Conservation (phyloP, 352 stramenopile species). For the Aphanomyces astaci region DNA sequence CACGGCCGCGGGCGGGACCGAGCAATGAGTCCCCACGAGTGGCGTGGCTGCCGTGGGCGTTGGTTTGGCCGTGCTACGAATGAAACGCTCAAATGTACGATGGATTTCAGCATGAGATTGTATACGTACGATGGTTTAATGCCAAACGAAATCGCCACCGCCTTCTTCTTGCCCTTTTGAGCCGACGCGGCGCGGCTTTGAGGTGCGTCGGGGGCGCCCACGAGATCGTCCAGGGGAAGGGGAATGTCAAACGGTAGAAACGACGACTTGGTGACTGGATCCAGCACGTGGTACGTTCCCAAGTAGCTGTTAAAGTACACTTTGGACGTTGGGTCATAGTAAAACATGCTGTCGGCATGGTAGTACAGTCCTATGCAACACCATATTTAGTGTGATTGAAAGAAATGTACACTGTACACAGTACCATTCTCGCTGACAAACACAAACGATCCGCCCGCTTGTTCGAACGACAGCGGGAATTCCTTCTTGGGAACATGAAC, state of each 20-base stretch:
- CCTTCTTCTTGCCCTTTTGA: conserved; percentile 65
- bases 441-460: conserved; percentile 62
- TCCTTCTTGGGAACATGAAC: conserved; percentile 67
- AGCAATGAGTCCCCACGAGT: background rate
- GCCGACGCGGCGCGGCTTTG: conserved; percentile 27
- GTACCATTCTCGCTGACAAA: conserved; percentile 40
- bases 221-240: conserved; percentile 37
- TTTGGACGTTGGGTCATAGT: conserved; percentile 66
- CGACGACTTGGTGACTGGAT: conserved; percentile 23
- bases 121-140: conserved; percentile 33
- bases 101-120: conserved; percentile 6
- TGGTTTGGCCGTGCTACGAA: background rate
- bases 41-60: background rate
- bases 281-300: conserved; percentile 54
- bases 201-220: background rate
- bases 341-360: conserved; percentile 76
- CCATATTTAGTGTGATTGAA: too few relatives aligned
- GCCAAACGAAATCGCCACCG: conserved; percentile 42
- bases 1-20: conserved; percentile 28
- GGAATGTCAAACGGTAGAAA: conserved; percentile 50
- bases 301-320: conserved; percentile 68
- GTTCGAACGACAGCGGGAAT: conserved; percentile 74
- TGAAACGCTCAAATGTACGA: background rate
- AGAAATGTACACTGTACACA: too few relatives aligned
- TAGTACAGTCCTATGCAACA: conserved; percentile 50